Evolutionary conservation across 345 rosid species (phyloP).

Genomic region (Eucalyptus grandis): DNA sequence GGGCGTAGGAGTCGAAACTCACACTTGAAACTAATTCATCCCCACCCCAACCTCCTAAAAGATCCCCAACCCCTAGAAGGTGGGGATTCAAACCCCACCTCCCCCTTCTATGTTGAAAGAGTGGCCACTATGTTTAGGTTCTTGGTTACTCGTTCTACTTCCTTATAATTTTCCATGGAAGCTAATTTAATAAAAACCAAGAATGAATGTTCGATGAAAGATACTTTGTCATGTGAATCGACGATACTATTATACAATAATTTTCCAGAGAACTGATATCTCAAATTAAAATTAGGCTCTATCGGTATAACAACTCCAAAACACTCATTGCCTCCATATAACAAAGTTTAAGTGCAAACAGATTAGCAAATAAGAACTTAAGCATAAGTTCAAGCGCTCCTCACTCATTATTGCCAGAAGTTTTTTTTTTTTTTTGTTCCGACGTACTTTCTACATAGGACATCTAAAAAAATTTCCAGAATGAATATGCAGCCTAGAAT

Average conservation of each 20-base stretch:
- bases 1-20: too few species aligned
- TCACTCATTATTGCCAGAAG: neutral
- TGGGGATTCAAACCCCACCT: too few species aligned
- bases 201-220: neutral
- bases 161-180: neutral
- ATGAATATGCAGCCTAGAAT: neutral
- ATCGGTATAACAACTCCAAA: neutral
- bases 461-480: neutral
- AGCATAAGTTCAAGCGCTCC: neutral
- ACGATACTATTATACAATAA: neutral
- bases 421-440: too few species aligned
- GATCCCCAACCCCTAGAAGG: too few species aligned
- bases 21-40: too few species aligned
- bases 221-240: neutral
- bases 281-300: neutral
- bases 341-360: neutral
- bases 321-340: neutral
- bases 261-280: neutral
- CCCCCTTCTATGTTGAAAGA: too few species aligned
- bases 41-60: too few species aligned
- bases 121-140: neutral
- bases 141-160: neutral
- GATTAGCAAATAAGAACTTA: neutral
- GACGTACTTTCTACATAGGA: neutral
- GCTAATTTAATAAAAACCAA: neutral